These are phyloP conservation scores for Powellomyces hirtus DNA, from an alignment of 192 early-diverging fungal species.

Conservation along the genomic window DNA sequence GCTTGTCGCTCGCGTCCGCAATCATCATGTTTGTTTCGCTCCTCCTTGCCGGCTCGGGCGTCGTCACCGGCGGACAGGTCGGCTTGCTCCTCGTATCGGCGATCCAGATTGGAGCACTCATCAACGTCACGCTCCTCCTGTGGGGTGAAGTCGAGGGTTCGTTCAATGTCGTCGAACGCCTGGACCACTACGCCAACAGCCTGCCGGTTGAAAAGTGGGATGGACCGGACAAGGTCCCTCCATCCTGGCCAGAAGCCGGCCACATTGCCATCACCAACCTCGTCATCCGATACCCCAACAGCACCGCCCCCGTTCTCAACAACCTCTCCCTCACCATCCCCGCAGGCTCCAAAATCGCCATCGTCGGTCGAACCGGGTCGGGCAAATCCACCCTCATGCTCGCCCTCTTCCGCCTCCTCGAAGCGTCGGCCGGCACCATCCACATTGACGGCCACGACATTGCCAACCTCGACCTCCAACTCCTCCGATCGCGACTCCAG, in stretches of 20 bases:
- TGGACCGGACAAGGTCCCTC: slow-evolving; percentile 31
- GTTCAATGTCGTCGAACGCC: slow-evolving; percentile 55
- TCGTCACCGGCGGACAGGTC: neutral
- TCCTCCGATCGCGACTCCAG: slow-evolving; percentile 30
- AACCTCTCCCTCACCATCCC: slow-evolving; percentile 65
- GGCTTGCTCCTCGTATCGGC: slow-evolving; percentile 6
- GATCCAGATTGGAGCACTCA: neutral
- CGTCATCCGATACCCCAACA: slow-evolving; percentile 49
- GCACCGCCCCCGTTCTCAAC: slow-evolving; percentile 62
- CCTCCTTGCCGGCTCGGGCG: neutral
- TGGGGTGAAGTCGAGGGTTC: slow-evolving; percentile 1
- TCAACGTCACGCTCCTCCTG: neutral
- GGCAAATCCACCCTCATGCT: slow-evolving; percentile 46
- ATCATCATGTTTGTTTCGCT: slow-evolving; percentile 10
- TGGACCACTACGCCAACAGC: slow-evolving; percentile 45
- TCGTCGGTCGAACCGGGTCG: slow-evolving; percentile 53
- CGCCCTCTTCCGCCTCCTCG: slow-evolving; percentile 46
- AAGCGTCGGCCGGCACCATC: slow-evolving; percentile 30
- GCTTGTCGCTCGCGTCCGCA: slow-evolving; percentile 1
- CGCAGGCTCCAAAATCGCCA: slow-evolving; percentile 57
- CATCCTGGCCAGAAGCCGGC: slow-evolving; percentile 39
- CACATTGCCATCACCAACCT: slow-evolving; percentile 62
- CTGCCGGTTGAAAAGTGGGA: slow-evolving; percentile 38
- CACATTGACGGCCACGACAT: slow-evolving; percentile 42
- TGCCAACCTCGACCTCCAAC: slow-evolving; percentile 23